Percentiles rank a stretch among this genome's conserved stretches.
Conservation (phyloP, 352 stramenopile species). For the Pythium insidiosum region DNA sequence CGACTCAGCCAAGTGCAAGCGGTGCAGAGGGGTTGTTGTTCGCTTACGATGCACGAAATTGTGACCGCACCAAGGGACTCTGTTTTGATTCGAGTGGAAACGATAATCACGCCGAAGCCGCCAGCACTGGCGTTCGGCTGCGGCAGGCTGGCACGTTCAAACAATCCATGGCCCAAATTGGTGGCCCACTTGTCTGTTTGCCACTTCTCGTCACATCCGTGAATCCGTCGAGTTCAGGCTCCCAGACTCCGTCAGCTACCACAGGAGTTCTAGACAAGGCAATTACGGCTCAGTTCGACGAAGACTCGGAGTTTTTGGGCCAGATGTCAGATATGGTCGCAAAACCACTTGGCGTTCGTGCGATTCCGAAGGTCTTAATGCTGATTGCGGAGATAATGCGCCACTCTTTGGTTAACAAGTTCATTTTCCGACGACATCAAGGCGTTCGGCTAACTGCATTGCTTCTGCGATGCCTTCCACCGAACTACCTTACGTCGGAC, state of each 20-base stretch:
- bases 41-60: slow-evolving; percentile 30
- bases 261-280: background rate
- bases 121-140: slow-evolving; percentile 20
- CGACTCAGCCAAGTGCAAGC: background rate
- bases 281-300: slow-evolving; percentile 55
- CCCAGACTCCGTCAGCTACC: no score
- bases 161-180: slow-evolving; percentile 27
- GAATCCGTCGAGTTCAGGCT: no score
- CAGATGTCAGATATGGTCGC: slow-evolving; percentile 72
- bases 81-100: slow-evolving; percentile 38
- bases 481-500: slow-evolving; percentile 57
- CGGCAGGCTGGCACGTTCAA: slow-evolving; percentile 27
- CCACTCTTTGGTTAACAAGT: slow-evolving; percentile 83
- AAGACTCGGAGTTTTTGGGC: slow-evolving; percentile 63
- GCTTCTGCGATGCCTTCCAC: slow-evolving; percentile 56
- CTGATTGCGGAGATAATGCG: slow-evolving; percentile 81
- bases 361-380: slow-evolving; percentile 67
- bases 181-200: slow-evolving; percentile 27
- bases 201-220: slow-evolving; percentile 24
- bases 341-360: slow-evolving; percentile 55
- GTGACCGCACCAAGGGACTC: slow-evolving; percentile 15
- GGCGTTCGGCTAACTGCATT: slow-evolving; percentile 63
- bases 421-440: slow-evolving; percentile 75
- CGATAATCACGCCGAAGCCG: slow-evolving; percentile 22
- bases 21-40: slow-evolving; percentile 26